Evolutionary conservation across 768 basidiomycete genomes (phyloP).

Genomic region (Stropharia rugosoannulata): DNA sequence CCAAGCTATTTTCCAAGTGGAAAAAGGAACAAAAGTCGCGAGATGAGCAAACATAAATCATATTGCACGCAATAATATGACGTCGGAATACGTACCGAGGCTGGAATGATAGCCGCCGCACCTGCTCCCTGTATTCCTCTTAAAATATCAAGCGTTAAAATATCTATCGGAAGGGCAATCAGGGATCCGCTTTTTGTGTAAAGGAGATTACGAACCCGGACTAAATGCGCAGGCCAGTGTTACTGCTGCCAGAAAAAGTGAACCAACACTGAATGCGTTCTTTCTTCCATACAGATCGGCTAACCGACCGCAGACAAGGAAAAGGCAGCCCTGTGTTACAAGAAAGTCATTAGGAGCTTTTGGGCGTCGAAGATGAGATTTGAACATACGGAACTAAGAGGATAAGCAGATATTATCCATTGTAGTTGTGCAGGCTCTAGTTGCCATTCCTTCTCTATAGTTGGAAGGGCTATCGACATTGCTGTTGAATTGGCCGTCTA

Average conservation of each 20-base stretch:
- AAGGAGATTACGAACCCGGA: slow-evolving; percentile 31
- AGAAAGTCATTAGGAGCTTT: background rate
- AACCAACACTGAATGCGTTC: slow-evolving; percentile 61
- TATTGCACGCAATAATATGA: too few species aligned
- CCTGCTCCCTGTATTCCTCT: slow-evolving; percentile 84
- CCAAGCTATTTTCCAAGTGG: slow-evolving; percentile 50
- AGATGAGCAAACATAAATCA: background rate
- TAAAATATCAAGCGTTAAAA: slow-evolving; percentile 63
- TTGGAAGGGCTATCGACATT: slow-evolving; percentile 50
- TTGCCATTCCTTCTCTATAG: slow-evolving; percentile 47
- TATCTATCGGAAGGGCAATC: slow-evolving; percentile 34
- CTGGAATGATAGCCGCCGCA: slow-evolving; percentile 71
- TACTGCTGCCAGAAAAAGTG: slow-evolving; percentile 49
- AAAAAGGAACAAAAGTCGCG: background rate
- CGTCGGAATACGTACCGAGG: slow-evolving; percentile 43
- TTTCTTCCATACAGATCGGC: slow-evolving; percentile 82
- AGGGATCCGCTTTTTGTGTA: background rate
- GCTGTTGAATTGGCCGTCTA: slow-evolving; percentile 45
- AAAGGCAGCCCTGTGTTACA: slow-evolving; percentile 62
- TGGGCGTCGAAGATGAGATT: background rate
- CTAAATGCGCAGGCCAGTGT: slow-evolving; percentile 67
- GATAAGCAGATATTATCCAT: slow-evolving; percentile 67
- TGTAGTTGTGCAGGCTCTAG: slow-evolving; percentile 55
- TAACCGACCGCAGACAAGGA: slow-evolving; percentile 75
- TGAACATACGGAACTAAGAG: slow-evolving; percentile 55